Evolutionary conservation across 1,284 basidiomycete genomes (phyloP).

Genomic region (Melanopsichium pennsylvanicum): DNA sequence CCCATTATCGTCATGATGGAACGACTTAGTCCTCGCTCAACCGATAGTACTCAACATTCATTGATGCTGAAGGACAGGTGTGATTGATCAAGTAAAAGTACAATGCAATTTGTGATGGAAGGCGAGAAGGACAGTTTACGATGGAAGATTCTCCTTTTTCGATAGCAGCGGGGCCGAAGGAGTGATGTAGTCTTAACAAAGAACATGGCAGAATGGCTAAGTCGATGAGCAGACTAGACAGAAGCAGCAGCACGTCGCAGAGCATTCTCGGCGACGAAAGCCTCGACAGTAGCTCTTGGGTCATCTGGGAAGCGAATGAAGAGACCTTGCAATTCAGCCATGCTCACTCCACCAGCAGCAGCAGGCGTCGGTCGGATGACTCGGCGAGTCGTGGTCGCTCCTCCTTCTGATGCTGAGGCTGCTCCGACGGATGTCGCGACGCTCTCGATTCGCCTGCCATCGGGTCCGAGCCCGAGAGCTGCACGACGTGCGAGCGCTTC

Average conservation of each 20-base stretch:
- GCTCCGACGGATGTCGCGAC: not conserved
- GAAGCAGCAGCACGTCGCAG: slow-evolving; percentile 1
- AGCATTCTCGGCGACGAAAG: slow-evolving; percentile 35
- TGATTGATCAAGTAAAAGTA: slow-evolving; percentile 4
- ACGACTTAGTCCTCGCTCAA: too few species aligned
- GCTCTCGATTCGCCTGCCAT: slow-evolving; percentile 12
- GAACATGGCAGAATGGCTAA: too few species aligned
- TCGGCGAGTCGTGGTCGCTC: slow-evolving; percentile 5
- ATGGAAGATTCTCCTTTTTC: too few species aligned
- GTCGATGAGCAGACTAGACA: not conserved
- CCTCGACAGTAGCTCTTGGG: slow-evolving; percentile 51
- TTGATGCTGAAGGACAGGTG: too few species aligned
- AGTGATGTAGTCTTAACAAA: too few species aligned
- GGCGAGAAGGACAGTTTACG: too few species aligned
- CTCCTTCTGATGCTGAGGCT: not conserved
- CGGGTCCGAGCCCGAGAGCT: slow-evolving; percentile 37
- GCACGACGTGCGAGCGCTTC: slow-evolving; percentile 29
- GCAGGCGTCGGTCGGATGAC: slow-evolving; percentile 39
- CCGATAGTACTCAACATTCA: too few species aligned
- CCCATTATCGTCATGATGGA: too few species aligned
- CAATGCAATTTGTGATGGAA: slow-evolving; percentile 4
- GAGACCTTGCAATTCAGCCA: slow-evolving; percentile 65
- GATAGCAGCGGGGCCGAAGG: too few species aligned
- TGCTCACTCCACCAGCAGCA: slow-evolving; percentile 62
- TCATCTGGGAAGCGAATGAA: slow-evolving; percentile 64